Evolutionary conservation across 108 stramenopile species (phyloP).

Genomic region (Pseudonitzschia multistriata): DNA sequence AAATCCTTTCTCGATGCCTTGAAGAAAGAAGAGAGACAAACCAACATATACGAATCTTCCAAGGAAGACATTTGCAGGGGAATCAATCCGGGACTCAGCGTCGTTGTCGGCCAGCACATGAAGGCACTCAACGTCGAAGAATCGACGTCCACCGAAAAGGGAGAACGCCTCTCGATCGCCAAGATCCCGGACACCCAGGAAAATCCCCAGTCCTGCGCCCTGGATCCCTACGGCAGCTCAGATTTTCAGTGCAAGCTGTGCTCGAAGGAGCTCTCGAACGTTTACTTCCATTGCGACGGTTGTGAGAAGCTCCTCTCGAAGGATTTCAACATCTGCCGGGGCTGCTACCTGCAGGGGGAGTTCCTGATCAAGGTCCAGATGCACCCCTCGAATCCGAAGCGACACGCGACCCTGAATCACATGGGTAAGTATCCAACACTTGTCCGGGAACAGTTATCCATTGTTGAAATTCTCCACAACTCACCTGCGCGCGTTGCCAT

Average conservation of each 20-base stretch:
- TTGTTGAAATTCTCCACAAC: neutral
- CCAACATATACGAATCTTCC: neutral
- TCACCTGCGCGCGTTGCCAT: neutral
- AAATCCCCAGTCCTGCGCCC: conserved; percentile 23
- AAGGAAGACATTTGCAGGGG: conserved; percentile 25
- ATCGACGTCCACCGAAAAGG: neutral
- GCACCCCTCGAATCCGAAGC: conserved; percentile 53
- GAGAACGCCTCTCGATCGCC: conserved; percentile 25
- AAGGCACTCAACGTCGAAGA: conserved; percentile 15
- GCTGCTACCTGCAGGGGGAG: conserved; percentile 60
- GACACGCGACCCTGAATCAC: conserved; percentile 54
- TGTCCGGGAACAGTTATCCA: neutral
- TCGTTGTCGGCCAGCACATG: conserved; percentile 25
- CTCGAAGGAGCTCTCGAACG: conserved; percentile 73
- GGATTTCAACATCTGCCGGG: conserved; percentile 82
- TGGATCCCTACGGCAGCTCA: conserved; percentile 54
- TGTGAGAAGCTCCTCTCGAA: conserved; percentile 78
- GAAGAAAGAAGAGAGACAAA: neutral
- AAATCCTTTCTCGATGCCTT: conserved; percentile 2
- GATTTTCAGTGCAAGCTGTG: conserved; percentile 77
- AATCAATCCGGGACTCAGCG: conserved; percentile 26
- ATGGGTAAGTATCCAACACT: conserved; percentile 37
- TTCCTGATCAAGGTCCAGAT: conserved; percentile 36
- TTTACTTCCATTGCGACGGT: conserved; percentile 87
- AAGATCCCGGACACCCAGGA: conserved; percentile 31